These are phyloP conservation scores for Akanthomyces uredinophilus DNA, from an alignment of 2,329 filamentous ascomycete genomes.

Conservation along the genomic window DNA sequence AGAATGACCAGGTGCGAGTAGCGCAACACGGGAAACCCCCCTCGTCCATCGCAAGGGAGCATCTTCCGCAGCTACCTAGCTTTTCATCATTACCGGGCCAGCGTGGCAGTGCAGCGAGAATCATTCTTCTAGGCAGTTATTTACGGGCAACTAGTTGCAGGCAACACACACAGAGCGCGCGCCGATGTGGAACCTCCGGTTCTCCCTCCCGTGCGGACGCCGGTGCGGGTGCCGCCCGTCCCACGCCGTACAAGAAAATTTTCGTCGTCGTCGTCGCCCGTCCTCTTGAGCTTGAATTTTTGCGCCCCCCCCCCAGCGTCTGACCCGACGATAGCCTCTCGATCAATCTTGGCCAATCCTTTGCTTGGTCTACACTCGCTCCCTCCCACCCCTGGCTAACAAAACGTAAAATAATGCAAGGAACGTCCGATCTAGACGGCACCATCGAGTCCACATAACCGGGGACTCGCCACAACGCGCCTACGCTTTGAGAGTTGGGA, in stretches of 20 bases:
- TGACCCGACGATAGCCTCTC: background rate
- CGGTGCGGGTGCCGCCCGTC: background rate
- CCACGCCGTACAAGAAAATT: background rate
- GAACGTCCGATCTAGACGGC: slow-evolving; percentile 1
- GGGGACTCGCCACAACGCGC: background rate
- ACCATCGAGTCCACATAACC: slow-evolving; percentile 8
- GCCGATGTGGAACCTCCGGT: slow-evolving; percentile 1
- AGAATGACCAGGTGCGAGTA: background rate
- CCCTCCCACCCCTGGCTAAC: background rate
- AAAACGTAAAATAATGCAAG: background rate
- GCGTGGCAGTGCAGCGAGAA: background rate
- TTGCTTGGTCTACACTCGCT: background rate
- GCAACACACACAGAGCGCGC: background rate
- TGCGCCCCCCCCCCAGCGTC: background rate
- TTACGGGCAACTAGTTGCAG: background rate
- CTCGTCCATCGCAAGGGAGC: no score
- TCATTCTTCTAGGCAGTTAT: no score
- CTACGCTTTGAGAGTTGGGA: background rate
- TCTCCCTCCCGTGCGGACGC: background rate
- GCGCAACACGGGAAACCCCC: no score
- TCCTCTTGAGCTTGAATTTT: background rate
- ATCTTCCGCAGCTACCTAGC: background rate
- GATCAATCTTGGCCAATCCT: background rate
- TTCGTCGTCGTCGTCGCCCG: no score
- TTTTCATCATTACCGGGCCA: background rate